phyloP scores from a whole-genome alignment of 306 rosid species.

The Malus sylvestris region DNA sequence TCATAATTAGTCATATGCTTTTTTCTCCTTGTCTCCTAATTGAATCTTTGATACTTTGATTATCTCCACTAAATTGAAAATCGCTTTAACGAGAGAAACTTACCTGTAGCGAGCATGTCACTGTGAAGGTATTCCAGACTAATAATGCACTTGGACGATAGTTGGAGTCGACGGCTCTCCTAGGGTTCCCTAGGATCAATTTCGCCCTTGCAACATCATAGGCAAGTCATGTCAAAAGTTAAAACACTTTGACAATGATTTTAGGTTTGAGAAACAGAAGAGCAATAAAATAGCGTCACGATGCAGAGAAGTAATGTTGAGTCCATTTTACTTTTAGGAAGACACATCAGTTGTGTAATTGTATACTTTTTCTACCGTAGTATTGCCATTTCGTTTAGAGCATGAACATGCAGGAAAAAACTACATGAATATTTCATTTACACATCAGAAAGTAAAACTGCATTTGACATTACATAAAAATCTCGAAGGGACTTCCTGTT shows the following conservation, averaged over 20 bases:
- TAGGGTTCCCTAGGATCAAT: no score
- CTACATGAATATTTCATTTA: conserved; percentile 24
- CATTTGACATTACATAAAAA: conserved; percentile 7
- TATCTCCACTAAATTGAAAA: not conserved
- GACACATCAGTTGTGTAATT: not conserved
- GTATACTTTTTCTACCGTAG: not conserved
- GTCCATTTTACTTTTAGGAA: no score
- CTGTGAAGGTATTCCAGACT: no score
- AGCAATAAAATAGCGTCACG: no score
- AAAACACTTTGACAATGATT: not conserved
- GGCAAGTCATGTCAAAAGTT: not conserved
- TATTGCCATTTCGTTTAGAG: not conserved
- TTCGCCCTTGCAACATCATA: no score
- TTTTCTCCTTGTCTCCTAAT: conserved; percentile 28
- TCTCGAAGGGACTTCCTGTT: conserved; percentile 18
- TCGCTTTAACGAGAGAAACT: no score
- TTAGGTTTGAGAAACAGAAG: not conserved
- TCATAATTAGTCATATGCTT: conserved; percentile 17
- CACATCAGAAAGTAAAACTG: not conserved
- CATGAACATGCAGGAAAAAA: conserved; percentile 3
- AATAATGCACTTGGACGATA: no score
- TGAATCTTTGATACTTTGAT: conserved; percentile 14
- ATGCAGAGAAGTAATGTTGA: not conserved
- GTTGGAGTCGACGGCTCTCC: no score
- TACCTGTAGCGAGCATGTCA: no score